Percentiles rank a stretch among this genome's conserved stretches.
These are phyloP conservation scores for Didymella sp. DNA, from an alignment of 2,329 filamentous ascomycete genomes.

Conservation along the genomic window DNA sequence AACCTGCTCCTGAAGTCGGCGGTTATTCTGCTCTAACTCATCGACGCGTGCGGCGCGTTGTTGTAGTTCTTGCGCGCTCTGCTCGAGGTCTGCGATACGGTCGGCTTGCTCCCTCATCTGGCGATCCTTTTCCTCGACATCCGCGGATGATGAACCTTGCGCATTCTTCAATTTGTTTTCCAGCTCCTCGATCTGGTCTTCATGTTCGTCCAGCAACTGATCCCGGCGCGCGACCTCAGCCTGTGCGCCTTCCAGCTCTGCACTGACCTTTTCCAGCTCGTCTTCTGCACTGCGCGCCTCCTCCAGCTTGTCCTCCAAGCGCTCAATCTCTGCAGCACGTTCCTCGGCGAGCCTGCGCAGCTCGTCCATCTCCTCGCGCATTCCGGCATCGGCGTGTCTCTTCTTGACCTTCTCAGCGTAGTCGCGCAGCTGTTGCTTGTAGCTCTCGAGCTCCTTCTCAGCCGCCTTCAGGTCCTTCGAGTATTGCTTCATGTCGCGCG, in stretches of 20 bases:
- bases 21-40: constrained; percentile 43
- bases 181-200: constrained; percentile 47
- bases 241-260: constrained; percentile 45
- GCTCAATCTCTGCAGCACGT: constrained; percentile 47
- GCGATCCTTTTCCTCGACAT: constrained; percentile 42
- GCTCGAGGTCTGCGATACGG: constrained; percentile 35
- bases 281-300: constrained; percentile 41
- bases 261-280: constrained; percentile 46
- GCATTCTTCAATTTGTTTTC: constrained; percentile 41
- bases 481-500: constrained; percentile 83
- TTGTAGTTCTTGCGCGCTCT: constrained; percentile 12
- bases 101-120: constrained; percentile 40
- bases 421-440: constrained; percentile 80
- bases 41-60: constrained; percentile 15
- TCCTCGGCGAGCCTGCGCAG: constrained; percentile 55
- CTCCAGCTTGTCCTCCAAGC: constrained; percentile 45
- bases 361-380: constrained; percentile 67
- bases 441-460: constrained; percentile 85
- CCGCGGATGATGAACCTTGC: constrained; percentile 39
- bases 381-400: constrained; percentile 74
- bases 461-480: constrained; percentile 83
- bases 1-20: constrained; percentile 38
- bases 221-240: constrained; percentile 46
- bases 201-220: constrained; percentile 47
- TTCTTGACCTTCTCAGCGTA: constrained; percentile 82